phyloP scores from a whole-genome alignment of 2,329 filamentous ascomycete species.

The Diaporthe citrichinensis region DNA sequence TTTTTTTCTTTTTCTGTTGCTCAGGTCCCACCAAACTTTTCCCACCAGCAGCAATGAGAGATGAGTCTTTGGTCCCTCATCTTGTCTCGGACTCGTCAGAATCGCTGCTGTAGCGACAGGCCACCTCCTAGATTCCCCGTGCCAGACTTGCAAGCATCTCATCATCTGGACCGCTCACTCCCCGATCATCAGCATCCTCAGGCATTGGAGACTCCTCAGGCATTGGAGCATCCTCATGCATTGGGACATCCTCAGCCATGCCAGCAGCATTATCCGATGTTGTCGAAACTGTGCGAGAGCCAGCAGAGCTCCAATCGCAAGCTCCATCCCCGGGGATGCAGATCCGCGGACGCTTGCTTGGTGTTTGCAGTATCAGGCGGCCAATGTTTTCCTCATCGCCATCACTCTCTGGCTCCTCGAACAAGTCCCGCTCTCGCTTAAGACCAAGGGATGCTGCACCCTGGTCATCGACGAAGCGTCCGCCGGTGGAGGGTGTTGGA shows the following conservation, averaged over 20 bases:
- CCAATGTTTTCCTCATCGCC: background rate
- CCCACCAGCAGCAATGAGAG: background rate
- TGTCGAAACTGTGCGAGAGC: background rate
- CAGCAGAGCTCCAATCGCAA: background rate
- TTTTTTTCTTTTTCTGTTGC: too few species aligned
- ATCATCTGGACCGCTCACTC: too few species aligned
- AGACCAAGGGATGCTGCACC: too few species aligned
- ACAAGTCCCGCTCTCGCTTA: background rate
- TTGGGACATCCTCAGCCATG: rapidly evolving
- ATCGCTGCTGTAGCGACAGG: too few species aligned
- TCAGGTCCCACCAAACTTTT: background rate
- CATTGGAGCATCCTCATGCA: background rate
- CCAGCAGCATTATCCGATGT: background rate
- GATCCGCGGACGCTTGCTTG: background rate
- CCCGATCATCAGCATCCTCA: background rate
- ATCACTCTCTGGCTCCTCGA: background rate
- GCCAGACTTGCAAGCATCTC: background rate
- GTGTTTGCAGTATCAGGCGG: background rate
- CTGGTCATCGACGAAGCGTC: background rate
- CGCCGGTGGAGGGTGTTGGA: background rate
- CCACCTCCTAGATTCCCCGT: background rate
- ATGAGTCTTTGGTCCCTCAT: background rate
- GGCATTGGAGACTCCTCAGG: too few species aligned
- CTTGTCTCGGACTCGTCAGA: background rate
- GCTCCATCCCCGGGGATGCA: background rate